These are phyloP conservation scores for Tarenaya hassleriana DNA, from an alignment of 345 rosid genomes.

Conservation along the genomic window DNA sequence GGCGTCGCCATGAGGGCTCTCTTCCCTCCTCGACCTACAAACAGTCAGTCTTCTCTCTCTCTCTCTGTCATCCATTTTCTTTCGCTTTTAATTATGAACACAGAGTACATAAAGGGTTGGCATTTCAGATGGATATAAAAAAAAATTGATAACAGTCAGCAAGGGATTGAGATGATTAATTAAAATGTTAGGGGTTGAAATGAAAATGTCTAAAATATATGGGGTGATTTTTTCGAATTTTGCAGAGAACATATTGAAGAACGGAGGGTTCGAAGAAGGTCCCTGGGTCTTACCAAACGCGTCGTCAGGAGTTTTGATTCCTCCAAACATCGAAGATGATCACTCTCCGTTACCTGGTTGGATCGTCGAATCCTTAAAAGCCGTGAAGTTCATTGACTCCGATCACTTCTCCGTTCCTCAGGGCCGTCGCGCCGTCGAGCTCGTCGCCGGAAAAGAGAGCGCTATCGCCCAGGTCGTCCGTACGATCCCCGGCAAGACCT, in stretches of 20 bases:
- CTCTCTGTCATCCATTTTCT: neutral
- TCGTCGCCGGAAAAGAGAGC: slow-evolving; percentile 79
- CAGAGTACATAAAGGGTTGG: neutral
- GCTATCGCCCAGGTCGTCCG: slow-evolving; percentile 57
- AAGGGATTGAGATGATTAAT: no score
- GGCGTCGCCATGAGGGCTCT: slow-evolving; percentile 58
- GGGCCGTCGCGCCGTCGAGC: slow-evolving; percentile 58
- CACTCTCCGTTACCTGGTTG: slow-evolving; percentile 78
- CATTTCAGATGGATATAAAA: neutral
- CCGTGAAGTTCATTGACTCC: slow-evolving; percentile 67
- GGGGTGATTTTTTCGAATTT: neutral
- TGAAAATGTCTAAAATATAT: neutral
- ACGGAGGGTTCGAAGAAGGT: slow-evolving; percentile 80
- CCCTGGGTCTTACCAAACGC: slow-evolving; percentile 56
- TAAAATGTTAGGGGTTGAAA: slow-evolving; percentile 11
- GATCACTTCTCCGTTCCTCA: slow-evolving; percentile 57
- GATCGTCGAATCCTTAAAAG: slow-evolving; percentile 78
- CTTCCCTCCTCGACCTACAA: slow-evolving; percentile 49
- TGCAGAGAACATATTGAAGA: slow-evolving; percentile 62
- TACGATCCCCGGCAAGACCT: slow-evolving; percentile 44
- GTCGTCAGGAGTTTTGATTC: slow-evolving; percentile 66
- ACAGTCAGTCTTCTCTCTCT: slow-evolving; percentile 33
- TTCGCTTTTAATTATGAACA: neutral
- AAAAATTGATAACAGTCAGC: no score
- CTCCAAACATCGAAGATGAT: slow-evolving; percentile 65